phyloP scores from a whole-genome alignment of 2,329 filamentous ascomycete species.

The Diaporthe sp. region DNA sequence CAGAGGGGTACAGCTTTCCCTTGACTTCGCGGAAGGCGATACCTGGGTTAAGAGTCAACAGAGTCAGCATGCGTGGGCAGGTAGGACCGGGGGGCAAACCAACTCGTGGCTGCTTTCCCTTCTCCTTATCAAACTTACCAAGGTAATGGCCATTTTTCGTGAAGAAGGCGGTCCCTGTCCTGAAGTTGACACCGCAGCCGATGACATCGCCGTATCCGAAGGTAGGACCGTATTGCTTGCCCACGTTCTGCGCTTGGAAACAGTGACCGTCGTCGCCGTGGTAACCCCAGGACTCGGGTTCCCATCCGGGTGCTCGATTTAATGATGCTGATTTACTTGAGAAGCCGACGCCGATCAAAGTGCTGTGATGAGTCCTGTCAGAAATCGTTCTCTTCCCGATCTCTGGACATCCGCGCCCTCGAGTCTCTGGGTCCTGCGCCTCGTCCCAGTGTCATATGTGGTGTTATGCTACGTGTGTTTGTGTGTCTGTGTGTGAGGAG shows the following conservation, averaged over 20 bases:
- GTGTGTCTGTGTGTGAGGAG: not conserved
- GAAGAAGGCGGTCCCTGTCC: slow-evolving; percentile 73
- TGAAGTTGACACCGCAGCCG: slow-evolving; percentile 75
- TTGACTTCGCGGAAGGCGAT: slow-evolving; percentile 76
- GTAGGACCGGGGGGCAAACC: not conserved
- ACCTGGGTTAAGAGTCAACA: slow-evolving; percentile 56
- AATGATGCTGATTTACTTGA: slow-evolving; percentile 63
- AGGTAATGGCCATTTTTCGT: slow-evolving; percentile 71
- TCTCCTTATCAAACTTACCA: slow-evolving; percentile 51
- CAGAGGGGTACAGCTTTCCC: slow-evolving; percentile 72
- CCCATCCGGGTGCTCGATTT: slow-evolving; percentile 72
- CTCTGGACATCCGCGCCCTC: not conserved
- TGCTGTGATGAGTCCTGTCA: slow-evolving; percentile 48
- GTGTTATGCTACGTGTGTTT: not conserved
- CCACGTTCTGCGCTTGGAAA: slow-evolving; percentile 66
- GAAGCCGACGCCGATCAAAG: slow-evolving; percentile 73
- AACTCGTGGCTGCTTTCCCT: slow-evolving; percentile 27
- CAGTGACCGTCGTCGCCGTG: slow-evolving; percentile 75
- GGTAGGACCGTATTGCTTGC: slow-evolving; percentile 66
- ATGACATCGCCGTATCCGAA: slow-evolving; percentile 69
- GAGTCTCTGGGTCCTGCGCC: no score
- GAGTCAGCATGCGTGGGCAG: slow-evolving; percentile 40
- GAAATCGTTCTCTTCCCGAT: not conserved
- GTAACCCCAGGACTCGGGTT: slow-evolving; percentile 75
- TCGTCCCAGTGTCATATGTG: not conserved